Percentiles rank a stretch among this genome's conserved stretches.
These are phyloP conservation scores for Carex pumila DNA, from an alignment of 176 grass and related monocot species.

Conservation along the genomic window DNA sequence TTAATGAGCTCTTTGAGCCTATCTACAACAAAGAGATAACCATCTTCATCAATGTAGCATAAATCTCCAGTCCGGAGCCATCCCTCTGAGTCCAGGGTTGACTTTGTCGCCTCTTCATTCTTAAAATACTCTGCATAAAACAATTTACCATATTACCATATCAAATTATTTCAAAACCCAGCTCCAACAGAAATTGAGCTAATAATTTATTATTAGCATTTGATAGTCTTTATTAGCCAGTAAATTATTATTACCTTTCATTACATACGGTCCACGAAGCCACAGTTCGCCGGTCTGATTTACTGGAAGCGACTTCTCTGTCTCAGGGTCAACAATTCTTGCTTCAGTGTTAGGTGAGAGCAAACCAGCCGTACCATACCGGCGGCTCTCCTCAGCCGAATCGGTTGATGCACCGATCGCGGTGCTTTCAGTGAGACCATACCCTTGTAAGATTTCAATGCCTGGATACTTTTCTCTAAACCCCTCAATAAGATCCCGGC, in stretches of 20 bases:
- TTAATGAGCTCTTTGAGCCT: conserved; percentile 94
- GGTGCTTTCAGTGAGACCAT: conserved; percentile 89
- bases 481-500: conserved; percentile 77
- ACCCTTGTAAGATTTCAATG: conserved; percentile 86
- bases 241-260: conserved; percentile 66
- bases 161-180: not conserved
- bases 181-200: not conserved
- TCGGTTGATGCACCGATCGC: conserved; percentile 91
- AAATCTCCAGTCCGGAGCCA: conserved; percentile 92
- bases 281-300: conserved; percentile 90
- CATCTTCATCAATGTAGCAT: conserved; percentile 92
- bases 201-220: not conserved
- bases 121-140: conserved; percentile 64
- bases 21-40: conserved; percentile 92
- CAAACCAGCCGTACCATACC: conserved; percentile 84
- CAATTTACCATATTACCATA: not conserved
- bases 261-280: conserved; percentile 77
- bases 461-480: conserved; percentile 80
- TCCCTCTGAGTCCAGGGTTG: conserved; percentile 53
- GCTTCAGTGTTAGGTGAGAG: conserved; percentile 81
- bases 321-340: conserved; percentile 75
- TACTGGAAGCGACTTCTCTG: conserved; percentile 38
- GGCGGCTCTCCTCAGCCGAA: conserved; percentile 75
- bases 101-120: conserved; percentile 64
- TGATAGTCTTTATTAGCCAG: not conserved